A percentile compares a stretch with the other conserved stretches of the same genome.
These are phyloP conservation scores for Aspergillus arachidicola DNA, from an alignment of 2,329 filamentous ascomycete species.

Conservation along the genomic window DNA sequence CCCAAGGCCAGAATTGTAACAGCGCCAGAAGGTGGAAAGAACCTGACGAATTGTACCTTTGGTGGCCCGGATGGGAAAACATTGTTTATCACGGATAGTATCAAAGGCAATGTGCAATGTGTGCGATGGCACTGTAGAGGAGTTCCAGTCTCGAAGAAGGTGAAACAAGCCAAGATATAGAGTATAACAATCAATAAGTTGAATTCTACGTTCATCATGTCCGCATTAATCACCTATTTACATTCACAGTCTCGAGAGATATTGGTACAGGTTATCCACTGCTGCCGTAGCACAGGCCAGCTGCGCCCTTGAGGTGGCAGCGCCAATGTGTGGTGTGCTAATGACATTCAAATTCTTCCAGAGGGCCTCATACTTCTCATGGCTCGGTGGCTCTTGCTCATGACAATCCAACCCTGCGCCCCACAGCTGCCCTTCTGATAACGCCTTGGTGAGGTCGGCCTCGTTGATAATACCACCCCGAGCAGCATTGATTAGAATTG, in stretches of 20 bases:
- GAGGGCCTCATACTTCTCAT: background rate
- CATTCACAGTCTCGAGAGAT: background rate
- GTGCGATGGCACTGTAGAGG: background rate
- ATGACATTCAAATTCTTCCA: background rate
- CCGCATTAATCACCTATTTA: background rate
- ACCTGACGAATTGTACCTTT: background rate
- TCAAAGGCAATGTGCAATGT: background rate
- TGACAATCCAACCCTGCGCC: background rate
- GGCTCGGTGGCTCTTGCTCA: background rate
- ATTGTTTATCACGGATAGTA: background rate
- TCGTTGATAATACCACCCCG: background rate
- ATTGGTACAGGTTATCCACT: background rate
- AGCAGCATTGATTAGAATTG: background rate
- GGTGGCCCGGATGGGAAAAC: background rate
- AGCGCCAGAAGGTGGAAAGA: background rate
- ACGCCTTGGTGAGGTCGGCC: background rate
- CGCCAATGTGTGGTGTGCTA: background rate
- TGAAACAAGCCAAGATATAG: background rate
- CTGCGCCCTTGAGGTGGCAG: background rate
- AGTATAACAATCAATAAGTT: background rate
- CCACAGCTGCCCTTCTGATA: background rate
- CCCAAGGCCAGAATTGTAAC: background rate
- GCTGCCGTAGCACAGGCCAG: background rate
- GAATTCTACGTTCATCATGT: background rate
- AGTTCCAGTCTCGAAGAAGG: background rate